Evolutionary conservation across 192 early-diverging fungal genomes (phyloP), one percentile per base, ranked within the genome.

Genomic region (Funneliformis geosporum): DNA sequence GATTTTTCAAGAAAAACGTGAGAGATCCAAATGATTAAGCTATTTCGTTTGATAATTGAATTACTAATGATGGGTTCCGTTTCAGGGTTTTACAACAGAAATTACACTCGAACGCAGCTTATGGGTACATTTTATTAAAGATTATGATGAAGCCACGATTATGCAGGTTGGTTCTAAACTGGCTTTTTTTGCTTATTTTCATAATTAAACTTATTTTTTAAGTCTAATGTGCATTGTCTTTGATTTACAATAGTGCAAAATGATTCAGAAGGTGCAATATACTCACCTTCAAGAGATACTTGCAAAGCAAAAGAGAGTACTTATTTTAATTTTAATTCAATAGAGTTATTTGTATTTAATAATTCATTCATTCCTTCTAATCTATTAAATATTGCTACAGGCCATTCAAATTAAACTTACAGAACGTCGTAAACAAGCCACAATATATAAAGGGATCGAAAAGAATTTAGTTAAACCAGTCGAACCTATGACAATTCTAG

Each of bases 91-190:
- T 81, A 98, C 96, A 21, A 96, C 95, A 18, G 98, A 99, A 16
- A 97, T 99, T 60, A 95, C 96, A 23, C 84, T 99, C 70, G 97
- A 99, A 73, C 93, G 93, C 75, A 85, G 88, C 38, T 85, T 95
- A 64, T 99, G 98, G 98, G 92, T 99, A 80, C 96, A 97, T 0
- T 99, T 98, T 81, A 99, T 99, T 82, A 99, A 99, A 82, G 98
- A 99, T 85, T 99, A 99, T 82, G 97, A 98, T 81, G 98, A 97
- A 16, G 98, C 96, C 43, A 99, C 98, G 7, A 88, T 99, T n/a
- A 97, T 99, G 96, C 95, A 69, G 67, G 67, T 69, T 43, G 4
- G 7, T 69, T 16, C 39, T 38, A 4, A 94, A 85, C 87, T 91
- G 27, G 2, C 10, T 47, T 12, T 25, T 62, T 60, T 60, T 9